Evolutionary conservation across 2,329 filamentous ascomycete genomes (phyloP), one percentile per base, ranked within the genome.

Genomic region (Fusarium clavum): DNA sequence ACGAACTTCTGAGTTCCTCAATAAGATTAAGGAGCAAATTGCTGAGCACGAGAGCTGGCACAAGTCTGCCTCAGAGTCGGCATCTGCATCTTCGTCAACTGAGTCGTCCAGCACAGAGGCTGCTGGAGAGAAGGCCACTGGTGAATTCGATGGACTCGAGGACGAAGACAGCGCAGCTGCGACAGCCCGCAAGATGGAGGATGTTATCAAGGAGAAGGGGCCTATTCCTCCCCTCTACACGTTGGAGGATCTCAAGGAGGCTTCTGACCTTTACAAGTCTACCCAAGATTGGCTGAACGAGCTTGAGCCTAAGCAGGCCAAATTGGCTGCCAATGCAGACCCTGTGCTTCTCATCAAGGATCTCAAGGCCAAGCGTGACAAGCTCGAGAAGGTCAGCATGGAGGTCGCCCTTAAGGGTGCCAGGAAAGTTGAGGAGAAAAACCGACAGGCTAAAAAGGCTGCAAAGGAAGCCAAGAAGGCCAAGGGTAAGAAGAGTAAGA

Each of bases 321-420:
- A 88, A 72, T 87, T 97, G 5, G 82, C 86, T 18, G 81, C 84
- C 3, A 89, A 90, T 4, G 92, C 93, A 12, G 90, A 98, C 71
- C 92, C 94, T 0, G 90, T 90, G 9, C 84, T 97, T 11, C 86
- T 91, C 1, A 83, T 90, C 70, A 90, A 91, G 76, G 94, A 97
- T 29, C 80, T 97, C 30, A 83, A 89, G 61, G 85, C 84, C 25
- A 91, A 91, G 79, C 86, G 90, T 18, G 88, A 90, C 74, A 88
- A 92, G 77, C 85, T 98, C 9, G 89, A 91, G 77, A 90, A 92
- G 77, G 87, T 86, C 7, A 88, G 89, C 73, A 86, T 91, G 78
- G 88, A 93, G 25, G 84, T 94, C 51, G 86, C 93, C 57, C 88
- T 91, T 83, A 91, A 90, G 83, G 88, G 88, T 59, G 87, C 91